Base-by-base conservation (phyloP, 169 alveolate genomes). In the Cryptosporidium ryanae region DNA sequence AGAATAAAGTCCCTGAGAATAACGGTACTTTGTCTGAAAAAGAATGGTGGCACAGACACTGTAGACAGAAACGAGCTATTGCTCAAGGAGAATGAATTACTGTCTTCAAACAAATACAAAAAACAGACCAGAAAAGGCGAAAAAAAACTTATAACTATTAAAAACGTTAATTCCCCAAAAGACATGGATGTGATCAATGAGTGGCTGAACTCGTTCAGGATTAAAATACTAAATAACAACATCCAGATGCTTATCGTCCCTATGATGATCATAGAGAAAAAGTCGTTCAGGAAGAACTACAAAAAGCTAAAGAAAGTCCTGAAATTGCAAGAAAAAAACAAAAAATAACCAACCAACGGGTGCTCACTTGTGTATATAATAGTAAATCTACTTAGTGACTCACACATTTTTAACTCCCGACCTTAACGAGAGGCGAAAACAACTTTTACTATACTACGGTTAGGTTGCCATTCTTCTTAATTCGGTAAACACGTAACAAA, bases 141-240 rank as follows among this genome's bases (percentile, higher is more conserved):
- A 27, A 76, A 76, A 46, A 76, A 65, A 48, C 49, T 76, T 1
- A 50, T 76, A 6, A 76, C 71, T 15, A 59, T 76, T 23, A 76
- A 61, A 29, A 76, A 76, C 59, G 64, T 76, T 13, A 76, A 76
- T 61, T 76, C 87, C 5, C 87, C 87, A 10, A 55, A 34, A 76
- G 87, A 76, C 59, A 76, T 76, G 87, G 87, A 76, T 55, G 46
- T 38, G 2, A 27, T 76, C 6, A 76, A 76, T 46, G 68, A 59
- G 10, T 76, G 87, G 87, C 21, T 76, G 17, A 55, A 76, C 46
- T 38, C 64, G 6, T 46, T 76, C 15, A 54, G 87, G 15, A 76
- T 63, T 17, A 76, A 76, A 31, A 59, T 59, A 12, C 68, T 76
- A 57, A 61, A 55, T 61, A 76, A 55, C 48, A 76, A 76, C 43